A percentile compares a stretch with the other conserved stretches of the same genome.
Conservation (phyloP, 345 rosid species). For the Combretum micranthum region DNA sequence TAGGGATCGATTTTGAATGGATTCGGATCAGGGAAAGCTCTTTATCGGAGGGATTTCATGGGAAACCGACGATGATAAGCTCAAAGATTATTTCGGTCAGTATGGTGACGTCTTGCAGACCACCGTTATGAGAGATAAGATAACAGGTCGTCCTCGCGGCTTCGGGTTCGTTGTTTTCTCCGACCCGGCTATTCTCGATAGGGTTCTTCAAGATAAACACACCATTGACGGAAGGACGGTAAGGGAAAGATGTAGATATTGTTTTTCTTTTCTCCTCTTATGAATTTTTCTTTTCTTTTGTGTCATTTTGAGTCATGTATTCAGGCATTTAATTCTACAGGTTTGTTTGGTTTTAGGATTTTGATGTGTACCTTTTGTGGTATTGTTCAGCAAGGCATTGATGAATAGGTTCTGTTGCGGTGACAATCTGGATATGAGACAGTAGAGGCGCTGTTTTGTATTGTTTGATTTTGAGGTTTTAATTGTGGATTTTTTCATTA, state of each 20-base stretch:
- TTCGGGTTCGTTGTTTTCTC: constrained; percentile 54
- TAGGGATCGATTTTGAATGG: constrained; percentile 21
- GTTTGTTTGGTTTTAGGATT: no score
- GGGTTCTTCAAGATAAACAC: constrained; percentile 45
- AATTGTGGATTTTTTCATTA: no score
- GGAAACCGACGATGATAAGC: constrained; percentile 55
- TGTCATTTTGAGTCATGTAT: no score
- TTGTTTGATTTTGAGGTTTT: no score
- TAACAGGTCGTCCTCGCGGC: constrained; percentile 53
- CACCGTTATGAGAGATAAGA: constrained; percentile 46
- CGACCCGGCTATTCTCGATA: constrained; percentile 40
- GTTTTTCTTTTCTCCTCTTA: not conserved
- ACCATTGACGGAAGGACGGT: constrained; percentile 52
- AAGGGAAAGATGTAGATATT: not conserved
- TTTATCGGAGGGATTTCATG: constrained; percentile 62
- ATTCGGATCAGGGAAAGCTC: constrained; percentile 60
- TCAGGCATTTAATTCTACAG: no score
- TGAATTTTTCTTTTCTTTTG: no score
- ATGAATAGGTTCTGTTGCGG: no score
- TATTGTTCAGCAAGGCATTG: no score
- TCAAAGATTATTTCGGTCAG: constrained; percentile 33
- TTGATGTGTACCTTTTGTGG: no score
- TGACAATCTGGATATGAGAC: no score
- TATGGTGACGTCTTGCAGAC: constrained; percentile 47
- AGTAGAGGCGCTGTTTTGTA: no score